Percentiles rank a stretch among this genome's conserved stretches.
Evolutionary conservation across 306 rosid species (phyloP).

Genomic region (Malus asiatica): DNA sequence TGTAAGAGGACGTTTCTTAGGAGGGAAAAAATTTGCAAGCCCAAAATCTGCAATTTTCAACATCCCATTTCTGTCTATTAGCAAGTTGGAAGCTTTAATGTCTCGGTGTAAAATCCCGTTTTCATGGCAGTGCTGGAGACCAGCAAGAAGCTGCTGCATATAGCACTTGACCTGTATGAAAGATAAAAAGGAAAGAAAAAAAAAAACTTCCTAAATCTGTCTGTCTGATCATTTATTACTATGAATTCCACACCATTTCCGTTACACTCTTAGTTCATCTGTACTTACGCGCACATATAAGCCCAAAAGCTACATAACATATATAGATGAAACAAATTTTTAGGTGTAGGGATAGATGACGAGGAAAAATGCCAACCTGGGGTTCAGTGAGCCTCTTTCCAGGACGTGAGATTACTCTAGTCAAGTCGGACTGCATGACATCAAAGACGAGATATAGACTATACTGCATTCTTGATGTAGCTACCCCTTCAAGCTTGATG

Average conservation of each 20-base stretch:
- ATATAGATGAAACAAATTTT: no score
- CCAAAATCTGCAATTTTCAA: constrained; percentile 87
- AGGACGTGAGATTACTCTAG: constrained; percentile 49
- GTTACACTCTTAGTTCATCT: neutral
- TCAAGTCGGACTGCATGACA: constrained; percentile 48
- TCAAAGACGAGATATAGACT: constrained; percentile 67
- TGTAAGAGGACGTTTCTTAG: constrained; percentile 42
- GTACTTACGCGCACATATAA: neutral
- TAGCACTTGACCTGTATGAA: constrained; percentile 60
- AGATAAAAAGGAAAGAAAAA: neutral
- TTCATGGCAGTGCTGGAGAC: constrained; percentile 65
- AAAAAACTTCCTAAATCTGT: neutral
- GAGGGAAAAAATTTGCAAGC: constrained; percentile 44
- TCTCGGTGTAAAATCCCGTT: constrained; percentile 61
- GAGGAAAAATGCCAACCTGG: constrained; percentile 36
- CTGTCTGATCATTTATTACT: neutral
- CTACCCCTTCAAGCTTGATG: constrained; percentile 64
- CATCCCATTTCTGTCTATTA: constrained; percentile 54
- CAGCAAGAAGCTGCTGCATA: constrained; percentile 70
- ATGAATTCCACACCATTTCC: neutral
- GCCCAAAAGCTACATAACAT: neutral
- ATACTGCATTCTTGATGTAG: constrained; percentile 72
- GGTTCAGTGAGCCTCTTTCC: constrained; percentile 46
- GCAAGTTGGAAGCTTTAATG: constrained; percentile 68
- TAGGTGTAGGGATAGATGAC: neutral